Evolutionary conservation across 257 asterid genomes (phyloP), one percentile per base, ranked within the genome.

Genomic region (Nyctanthes arbortristis): DNA sequence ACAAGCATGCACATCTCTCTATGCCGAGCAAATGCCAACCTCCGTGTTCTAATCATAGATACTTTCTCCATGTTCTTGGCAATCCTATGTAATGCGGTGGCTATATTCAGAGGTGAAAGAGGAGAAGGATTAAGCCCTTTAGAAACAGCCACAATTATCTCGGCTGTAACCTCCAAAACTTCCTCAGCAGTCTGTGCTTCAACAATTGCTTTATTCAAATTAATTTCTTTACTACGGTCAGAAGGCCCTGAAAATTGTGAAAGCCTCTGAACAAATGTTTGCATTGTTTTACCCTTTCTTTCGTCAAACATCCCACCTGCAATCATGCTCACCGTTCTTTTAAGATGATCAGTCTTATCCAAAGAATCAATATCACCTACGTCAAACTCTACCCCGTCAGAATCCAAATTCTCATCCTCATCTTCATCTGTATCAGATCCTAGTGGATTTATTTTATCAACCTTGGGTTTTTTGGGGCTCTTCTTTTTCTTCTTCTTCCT

Each of bases 51-150:
- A 60, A 69, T 55, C 97, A 89, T 84, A 4, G 89, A 86, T 68
- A 86, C 95, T 65, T 86, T 93, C 83, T 91, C 99, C 99, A 91
- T 93, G 82, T 88, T 93, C 83, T 89, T 93, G n/a, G 96, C 99
- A 31, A 93, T 89, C 75, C 99, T 85, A 61, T 91, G 99, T 47
- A 93, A 77, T 10, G 97, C 92, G 1, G 99, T 93, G 43, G 97
- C 97, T 33, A 89, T 81, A 64, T 93, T 93, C 68, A 91, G 71
- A 22, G 99, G 96, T 7, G 97, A 83, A 74, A 93, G 96, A 6
- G 99, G 99, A 0, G 99, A 93, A 47, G 99, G 99, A 77, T 75
- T 84, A 69, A 93, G 97, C 47, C 99, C 96, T 80, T 89, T 94
- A 3, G 84, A 86, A 30, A 94, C 96, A 32, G 97, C 97, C 68